Conservation (phyloP, 176 grass and related monocot species). For the Aegilops umbellulata region DNA sequence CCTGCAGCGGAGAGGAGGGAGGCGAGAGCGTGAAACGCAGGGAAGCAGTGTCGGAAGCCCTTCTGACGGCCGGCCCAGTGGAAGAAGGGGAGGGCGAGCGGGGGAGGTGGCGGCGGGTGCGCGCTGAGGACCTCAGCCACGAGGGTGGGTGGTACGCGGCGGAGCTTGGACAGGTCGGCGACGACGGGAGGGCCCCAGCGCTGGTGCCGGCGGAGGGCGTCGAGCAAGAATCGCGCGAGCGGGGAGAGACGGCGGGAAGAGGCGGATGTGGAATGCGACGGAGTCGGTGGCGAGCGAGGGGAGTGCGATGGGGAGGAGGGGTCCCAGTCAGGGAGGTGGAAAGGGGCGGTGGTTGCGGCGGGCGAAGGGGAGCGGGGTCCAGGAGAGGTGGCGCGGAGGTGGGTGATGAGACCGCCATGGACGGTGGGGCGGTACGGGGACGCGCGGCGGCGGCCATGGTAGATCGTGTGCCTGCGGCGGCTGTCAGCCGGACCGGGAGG, state of each 20-base stretch:
- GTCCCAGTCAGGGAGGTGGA: constrained; percentile 55
- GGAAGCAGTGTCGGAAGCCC: constrained; percentile 69
- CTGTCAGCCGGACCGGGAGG: background rate
- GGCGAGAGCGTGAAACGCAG: constrained; percentile 72
- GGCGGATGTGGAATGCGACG: constrained; percentile 18
- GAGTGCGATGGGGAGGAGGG: constrained; percentile 25
- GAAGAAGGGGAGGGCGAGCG: constrained; percentile 82
- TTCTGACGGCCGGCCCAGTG: constrained; percentile 77
- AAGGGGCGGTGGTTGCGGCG: background rate
- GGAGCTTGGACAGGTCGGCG: constrained; percentile 73
- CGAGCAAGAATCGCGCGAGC: constrained; percentile 68
- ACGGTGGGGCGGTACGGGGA: constrained; percentile 68
- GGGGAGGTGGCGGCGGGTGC: constrained; percentile 42
- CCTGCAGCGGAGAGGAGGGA: constrained; percentile 44
- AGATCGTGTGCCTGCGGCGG: constrained; percentile 49
- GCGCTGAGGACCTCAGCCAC: constrained; percentile 60
- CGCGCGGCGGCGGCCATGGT: constrained; percentile 61
- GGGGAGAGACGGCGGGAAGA: constrained; percentile 64
- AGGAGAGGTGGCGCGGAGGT: constrained; percentile 25
- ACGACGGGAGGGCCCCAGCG: constrained; percentile 60
- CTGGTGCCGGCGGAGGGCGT: constrained; percentile 56
- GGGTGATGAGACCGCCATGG: constrained; percentile 42
- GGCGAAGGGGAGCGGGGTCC: background rate
- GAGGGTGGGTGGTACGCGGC: constrained; percentile 58
- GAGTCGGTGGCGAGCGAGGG: background rate